These are phyloP conservation scores for Russula sp. DNA, from an alignment of 768 basidiomycete genomes.

Conservation along the genomic window DNA sequence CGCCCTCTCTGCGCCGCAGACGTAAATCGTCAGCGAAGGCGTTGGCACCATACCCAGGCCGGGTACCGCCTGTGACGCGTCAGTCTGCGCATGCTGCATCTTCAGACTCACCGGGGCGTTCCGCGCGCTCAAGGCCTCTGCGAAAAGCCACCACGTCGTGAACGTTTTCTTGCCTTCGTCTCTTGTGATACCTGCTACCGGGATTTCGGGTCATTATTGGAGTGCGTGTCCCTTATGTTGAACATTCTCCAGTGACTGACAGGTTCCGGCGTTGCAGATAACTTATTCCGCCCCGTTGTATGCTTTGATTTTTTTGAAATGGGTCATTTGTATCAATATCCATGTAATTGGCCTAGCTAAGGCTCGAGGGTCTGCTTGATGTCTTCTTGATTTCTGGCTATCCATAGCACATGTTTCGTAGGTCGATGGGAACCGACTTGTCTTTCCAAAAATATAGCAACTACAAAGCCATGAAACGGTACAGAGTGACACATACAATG, in stretches of 20 bases:
- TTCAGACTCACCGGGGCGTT: constrained; percentile 20
- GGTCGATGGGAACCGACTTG: background rate
- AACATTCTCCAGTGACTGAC: constrained; percentile 2
- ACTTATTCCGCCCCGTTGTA: constrained; percentile 18
- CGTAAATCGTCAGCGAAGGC: constrained; percentile 12
- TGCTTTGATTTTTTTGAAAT: background rate
- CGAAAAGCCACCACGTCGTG: constrained; percentile 20
- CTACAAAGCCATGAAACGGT: constrained; percentile 6
- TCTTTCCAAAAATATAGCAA: constrained; percentile 15
- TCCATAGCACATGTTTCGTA: constrained; percentile 2
- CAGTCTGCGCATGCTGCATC: constrained; percentile 25
- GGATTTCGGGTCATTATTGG: constrained; percentile 14
- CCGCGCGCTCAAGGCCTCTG: constrained; percentile 29
- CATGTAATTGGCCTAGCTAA: background rate
- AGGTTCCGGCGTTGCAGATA: constrained; percentile 10
- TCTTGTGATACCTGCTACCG: constrained; percentile 6
- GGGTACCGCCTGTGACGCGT: constrained; percentile 17
- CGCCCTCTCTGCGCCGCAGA: constrained; percentile 14
- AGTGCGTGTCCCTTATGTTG: background rate
- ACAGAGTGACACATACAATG: constrained; percentile 11
- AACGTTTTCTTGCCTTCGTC: background rate
- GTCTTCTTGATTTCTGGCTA: constrained; percentile 5
- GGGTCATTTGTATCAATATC: constrained; percentile 22
- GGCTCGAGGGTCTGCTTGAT: constrained; percentile 4
- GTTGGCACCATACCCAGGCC: constrained; percentile 13